Evolutionary conservation across 352 stramenopile genomes (phyloP), one percentile per base, ranked within the genome.

Genomic region (Pythium apleroticum): DNA sequence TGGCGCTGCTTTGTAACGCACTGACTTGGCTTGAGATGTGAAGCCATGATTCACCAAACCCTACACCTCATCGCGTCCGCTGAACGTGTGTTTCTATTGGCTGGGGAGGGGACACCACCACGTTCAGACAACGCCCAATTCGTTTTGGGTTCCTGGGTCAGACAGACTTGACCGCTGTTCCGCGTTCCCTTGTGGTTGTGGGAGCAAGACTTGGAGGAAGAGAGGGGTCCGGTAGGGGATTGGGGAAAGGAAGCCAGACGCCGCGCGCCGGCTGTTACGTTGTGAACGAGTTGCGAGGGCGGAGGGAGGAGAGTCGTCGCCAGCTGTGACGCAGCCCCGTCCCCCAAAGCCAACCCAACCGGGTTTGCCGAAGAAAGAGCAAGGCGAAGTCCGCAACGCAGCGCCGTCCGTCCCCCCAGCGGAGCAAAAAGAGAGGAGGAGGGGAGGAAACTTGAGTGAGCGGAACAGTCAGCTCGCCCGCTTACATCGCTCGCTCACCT

Each of bases 311-410:
- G 50, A 43, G 50, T 24, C 27, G 24, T 39, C 57, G 49, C 59
- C 59, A 58, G 59, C 59, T 65, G 59, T 65, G 59, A 59, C 59
- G 33, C 33, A 35, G 35, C 24, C 49, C 49, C 25, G 49, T 56
- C 49, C 25, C 24, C 49, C 25, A 41, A 39, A 24, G 25, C 30
- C 25, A 56, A 25, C 49, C 27, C 24, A 28, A 19, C 20, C 11
- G 49, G 10, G 41, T 48, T 48, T 48, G 41, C 15, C 41, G 19
- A 15, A 50, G 43, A 50, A 50, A 50, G 43, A 28, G n/a, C 19
- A 22, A 17, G 35, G 35, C 35, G 14, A 11, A 11, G 31, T 14
- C 12, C 35, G 35, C 17, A 27, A 25, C 20, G 22, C 48, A 22
- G 24, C 48, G 48, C 28, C 48, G 14, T 25, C 49, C 24, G 49